A percentile compares a stretch with the other conserved stretches of the same genome.
phyloP scores from a whole-genome alignment of 495 filamentous ascomycete species.

The Pseudoneurospora amorphoporcata region DNA sequence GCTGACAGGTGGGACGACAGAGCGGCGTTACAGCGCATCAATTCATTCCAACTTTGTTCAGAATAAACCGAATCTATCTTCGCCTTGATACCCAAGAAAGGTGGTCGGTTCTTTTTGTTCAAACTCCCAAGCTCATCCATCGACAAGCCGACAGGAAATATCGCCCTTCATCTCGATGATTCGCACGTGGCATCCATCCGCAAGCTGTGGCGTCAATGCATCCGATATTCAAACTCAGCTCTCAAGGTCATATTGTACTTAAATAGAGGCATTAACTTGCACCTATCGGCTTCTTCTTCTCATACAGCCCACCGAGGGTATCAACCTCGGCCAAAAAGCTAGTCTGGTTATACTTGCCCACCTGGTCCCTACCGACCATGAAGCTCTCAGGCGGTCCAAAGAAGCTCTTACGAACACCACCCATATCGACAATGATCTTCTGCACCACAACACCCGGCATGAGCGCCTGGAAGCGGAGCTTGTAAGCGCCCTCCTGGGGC shows the following conservation, averaged over 20 bases:
- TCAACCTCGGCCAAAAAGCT: conserved; percentile 28
- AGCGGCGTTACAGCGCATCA: background rate
- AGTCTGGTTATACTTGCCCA: conserved; percentile 29
- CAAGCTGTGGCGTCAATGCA: background rate
- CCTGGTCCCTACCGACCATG: conserved; percentile 33
- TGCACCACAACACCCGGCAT: conserved; percentile 59
- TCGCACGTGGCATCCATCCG: background rate
- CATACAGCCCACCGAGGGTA: conserved; percentile 8
- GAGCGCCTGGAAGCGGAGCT: conserved; percentile 49
- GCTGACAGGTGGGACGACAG: background rate
- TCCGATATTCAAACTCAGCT: background rate
- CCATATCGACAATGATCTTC: conserved; percentile 57
- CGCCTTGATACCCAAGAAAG: no score
- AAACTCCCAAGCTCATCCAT: no score
- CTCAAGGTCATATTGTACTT: background rate
- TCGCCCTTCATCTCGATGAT: background rate
- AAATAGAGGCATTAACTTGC: background rate
- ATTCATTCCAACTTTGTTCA: background rate
- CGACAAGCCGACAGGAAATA: no score
- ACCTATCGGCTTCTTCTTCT: background rate
- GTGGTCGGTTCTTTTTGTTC: no score
- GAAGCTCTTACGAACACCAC: conserved; percentile 55
- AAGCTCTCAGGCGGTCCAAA: conserved; percentile 61
- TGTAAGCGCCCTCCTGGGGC: conserved; percentile 40
- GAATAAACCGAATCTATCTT: no score